Evolutionary conservation across 768 basidiomycete species (phyloP), one percentile per base, ranked within the genome.

Genomic region (Asterophora parasitica): DNA sequence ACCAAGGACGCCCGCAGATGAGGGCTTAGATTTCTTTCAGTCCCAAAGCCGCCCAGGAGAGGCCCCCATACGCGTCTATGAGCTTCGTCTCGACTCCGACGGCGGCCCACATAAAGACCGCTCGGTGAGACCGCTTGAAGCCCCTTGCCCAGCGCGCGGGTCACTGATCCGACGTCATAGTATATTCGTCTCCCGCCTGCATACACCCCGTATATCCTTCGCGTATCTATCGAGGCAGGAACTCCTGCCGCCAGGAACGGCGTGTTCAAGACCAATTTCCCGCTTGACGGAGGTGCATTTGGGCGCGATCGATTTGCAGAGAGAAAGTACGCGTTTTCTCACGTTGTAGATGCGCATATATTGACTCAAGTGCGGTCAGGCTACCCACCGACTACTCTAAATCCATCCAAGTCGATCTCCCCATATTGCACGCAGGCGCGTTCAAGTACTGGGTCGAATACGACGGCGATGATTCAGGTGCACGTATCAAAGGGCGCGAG

Each of bases 381-480:
- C 74, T 96, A 9, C 92, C 93, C 7, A 82, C 78, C 7, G 77
- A 93, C 64, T 85, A 92, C 59, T 90, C 84, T 20, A 95, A 91
- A 60, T 85, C 95, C 12, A 88, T 99, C 49, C 85, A 90, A 55
- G 81, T 98, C 34, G 92, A 98, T 70, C 76, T 99, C 7, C 92
- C 93, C 41, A 97, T 99, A 68, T 93, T 92, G 3, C 91, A 93
- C 52, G 91, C 96, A 0, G 96, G 96, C 45, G 92, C 94, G 0
- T 99, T 97, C 71, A 80, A 87, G 46, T 98, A 90, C 67, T 96
- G 86, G 83, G 72, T 99, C 37, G 94, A 97, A 67, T 92, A 96
- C 61, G 91, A 92, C 50, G 77, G 77, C 6, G 75, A 76, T 36
- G 53, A 65, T 1, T 64, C 69, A 16, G 81, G 79, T 9, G 67